These are phyloP conservation scores for Asparagopsis taxiformis DNA, from an alignment of 31 red algal genomes.

Conservation along the genomic window DNA sequence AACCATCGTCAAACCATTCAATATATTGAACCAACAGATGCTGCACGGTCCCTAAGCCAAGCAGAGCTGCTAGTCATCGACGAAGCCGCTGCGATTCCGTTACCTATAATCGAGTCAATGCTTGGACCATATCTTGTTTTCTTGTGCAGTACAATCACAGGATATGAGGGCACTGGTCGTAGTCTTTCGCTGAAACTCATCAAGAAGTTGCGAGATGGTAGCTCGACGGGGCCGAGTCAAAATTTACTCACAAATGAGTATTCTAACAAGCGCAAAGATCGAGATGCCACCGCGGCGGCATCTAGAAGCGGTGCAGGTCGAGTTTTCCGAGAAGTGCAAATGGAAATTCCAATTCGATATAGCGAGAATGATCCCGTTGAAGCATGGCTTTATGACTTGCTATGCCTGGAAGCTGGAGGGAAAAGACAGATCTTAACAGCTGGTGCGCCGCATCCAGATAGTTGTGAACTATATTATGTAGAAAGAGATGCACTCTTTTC, in stretches of 20 bases:
- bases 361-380: slow-evolving; percentile 84
- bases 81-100: slow-evolving; percentile 96
- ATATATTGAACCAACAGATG: slow-evolving; percentile 83
- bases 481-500: slow-evolving; percentile 93
- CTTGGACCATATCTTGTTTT: slow-evolving; percentile 88
- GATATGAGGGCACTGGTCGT: slow-evolving; percentile 96
- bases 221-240: not conserved
- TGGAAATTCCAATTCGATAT: slow-evolving; percentile 93
- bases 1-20: slow-evolving; percentile 83
- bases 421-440: slow-evolving; percentile 43
- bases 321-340: slow-evolving; percentile 73
- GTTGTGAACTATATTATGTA: slow-evolving; percentile 85
- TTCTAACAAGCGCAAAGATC: slow-evolving; percentile 24
- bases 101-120: slow-evolving; percentile 74
- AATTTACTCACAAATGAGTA: slow-evolving; percentile 17
- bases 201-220: slow-evolving; percentile 72
- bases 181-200: slow-evolving; percentile 93
- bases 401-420: slow-evolving; percentile 87
- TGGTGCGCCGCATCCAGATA: slow-evolving; percentile 78
- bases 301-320: slow-evolving; percentile 35
- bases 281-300: slow-evolving; percentile 23
- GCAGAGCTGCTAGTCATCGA: slow-evolving; percentile 95
- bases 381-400: slow-evolving; percentile 88
- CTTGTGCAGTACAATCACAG: slow-evolving; percentile 87
- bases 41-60: slow-evolving; percentile 37